Percentiles rank a stretch among this genome's conserved stretches.
These are phyloP conservation scores for Meripilus lineatus DNA, from an alignment of 1,284 basidiomycete species.

Conservation along the genomic window DNA sequence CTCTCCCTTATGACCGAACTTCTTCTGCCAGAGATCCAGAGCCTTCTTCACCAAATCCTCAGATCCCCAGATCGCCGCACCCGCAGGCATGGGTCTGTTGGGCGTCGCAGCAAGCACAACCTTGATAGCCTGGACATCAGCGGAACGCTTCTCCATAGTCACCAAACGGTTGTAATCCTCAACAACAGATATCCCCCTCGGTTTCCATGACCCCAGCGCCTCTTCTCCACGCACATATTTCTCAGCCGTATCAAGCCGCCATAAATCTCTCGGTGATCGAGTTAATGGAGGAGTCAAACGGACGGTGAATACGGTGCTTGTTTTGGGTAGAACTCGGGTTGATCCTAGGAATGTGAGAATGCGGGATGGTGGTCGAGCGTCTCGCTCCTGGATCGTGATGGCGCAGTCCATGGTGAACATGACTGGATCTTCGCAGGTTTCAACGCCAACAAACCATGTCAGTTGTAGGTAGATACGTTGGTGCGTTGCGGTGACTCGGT, in stretches of 20 bases:
- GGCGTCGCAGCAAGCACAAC: constrained; percentile 64
- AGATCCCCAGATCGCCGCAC: constrained; percentile 56
- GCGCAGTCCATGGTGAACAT: constrained; percentile 86
- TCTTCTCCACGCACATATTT: constrained; percentile 95
- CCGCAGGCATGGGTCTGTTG: constrained; percentile 41
- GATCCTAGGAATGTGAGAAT: constrained; percentile 74
- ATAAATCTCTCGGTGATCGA: constrained; percentile 84
- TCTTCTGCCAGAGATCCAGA: constrained; percentile 77
- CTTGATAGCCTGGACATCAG: constrained; percentile 87
- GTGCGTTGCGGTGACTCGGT: constrained; percentile 74
- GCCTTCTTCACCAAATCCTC: constrained; percentile 62
- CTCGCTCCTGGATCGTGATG: constrained; percentile 81
- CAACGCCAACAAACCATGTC: constrained; percentile 76
- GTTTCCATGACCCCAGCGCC: constrained; percentile 75
- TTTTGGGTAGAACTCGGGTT: constrained; percentile 68
- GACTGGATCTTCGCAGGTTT: constrained; percentile 78
- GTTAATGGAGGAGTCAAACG: constrained; percentile 82
- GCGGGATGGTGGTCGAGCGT: constrained; percentile 79
- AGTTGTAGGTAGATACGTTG: constrained; percentile 81
- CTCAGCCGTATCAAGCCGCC: constrained; percentile 91
- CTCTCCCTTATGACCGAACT: constrained; percentile 71
- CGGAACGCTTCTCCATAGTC: constrained; percentile 66
- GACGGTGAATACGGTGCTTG: constrained; percentile 78
- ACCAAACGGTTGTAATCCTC: constrained; percentile 77
- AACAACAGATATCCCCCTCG: constrained; percentile 83